Conservation (phyloP, 2,329 filamentous ascomycete genomes). For the Lasiodiplodia sp. region DNA sequence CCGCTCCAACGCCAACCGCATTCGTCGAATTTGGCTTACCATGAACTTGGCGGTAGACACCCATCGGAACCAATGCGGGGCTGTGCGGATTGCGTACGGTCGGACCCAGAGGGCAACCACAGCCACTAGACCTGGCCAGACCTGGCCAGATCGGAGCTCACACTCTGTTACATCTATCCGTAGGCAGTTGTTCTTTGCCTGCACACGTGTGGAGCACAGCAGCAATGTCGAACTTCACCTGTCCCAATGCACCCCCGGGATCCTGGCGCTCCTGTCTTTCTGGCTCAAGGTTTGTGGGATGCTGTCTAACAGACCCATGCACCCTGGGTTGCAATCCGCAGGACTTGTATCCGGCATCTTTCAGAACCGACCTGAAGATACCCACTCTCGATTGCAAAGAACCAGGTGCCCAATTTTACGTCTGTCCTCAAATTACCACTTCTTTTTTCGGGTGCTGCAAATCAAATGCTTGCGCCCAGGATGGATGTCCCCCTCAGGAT, state of each 20-base stretch:
- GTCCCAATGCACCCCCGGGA: conserved; percentile 40
- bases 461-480: not conserved
- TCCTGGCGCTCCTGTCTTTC: conserved; percentile 46
- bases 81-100: not conserved
- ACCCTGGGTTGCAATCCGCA: conserved; percentile 44
- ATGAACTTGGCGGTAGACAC: not conserved
- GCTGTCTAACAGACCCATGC: conserved; percentile 49
- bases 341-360: conserved; percentile 43
- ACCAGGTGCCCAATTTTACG: conserved; percentile 42
- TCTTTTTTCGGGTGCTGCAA: conserved; percentile 51
- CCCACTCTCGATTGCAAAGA: conserved; percentile 43
- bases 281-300: conserved; percentile 49
- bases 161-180: not conserved
- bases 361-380: conserved; percentile 42
- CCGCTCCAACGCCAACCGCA: not conserved
- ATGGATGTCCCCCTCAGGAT: not conserved
- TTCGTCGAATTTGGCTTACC: not conserved
- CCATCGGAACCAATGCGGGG: not conserved
- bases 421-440: conserved; percentile 39
- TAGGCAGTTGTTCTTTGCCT: not conserved
- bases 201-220: not conserved
- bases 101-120: not conserved
- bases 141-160: not conserved
- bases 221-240: conserved; percentile 35
- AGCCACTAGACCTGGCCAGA: not conserved